Conservation (phyloP, 257 asterid genomes). For the Rauvolfia tetraphylla region DNA sequence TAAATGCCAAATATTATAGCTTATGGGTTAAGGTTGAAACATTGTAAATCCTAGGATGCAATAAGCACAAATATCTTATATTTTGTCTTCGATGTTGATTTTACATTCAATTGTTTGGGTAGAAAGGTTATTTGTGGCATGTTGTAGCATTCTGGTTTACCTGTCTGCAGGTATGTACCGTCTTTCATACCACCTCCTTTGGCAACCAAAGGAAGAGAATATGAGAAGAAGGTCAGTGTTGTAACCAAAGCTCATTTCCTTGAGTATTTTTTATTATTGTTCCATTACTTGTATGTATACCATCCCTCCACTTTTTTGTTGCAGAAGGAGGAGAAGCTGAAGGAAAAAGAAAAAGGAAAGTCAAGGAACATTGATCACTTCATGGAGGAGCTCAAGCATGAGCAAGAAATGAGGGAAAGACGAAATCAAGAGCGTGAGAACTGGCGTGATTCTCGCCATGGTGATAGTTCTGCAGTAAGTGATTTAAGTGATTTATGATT, state of each 20-base stretch:
- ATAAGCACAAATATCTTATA: not conserved
- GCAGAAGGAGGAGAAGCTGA: conserved; percentile 85
- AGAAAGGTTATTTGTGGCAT: conserved; percentile 30
- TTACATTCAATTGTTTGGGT: conserved; percentile 11
- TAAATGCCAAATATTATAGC: not conserved
- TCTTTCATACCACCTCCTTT: conserved; percentile 91
- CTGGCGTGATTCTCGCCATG: conserved; percentile 67
- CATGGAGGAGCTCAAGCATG: conserved; percentile 95
- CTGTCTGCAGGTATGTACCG: conserved; percentile 91
- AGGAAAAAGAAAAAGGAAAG: conserved; percentile 81
- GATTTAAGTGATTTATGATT: conserved; percentile 11
- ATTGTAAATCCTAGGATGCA: not conserved
- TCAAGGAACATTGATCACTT: conserved; percentile 84
- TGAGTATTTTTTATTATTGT: not conserved
- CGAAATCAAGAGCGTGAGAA: conserved; percentile 84
- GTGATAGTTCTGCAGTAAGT: conserved; percentile 68
- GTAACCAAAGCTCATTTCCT: conserved; percentile 14
- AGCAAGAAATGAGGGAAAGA: conserved; percentile 90
- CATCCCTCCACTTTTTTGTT: conserved; percentile 20
- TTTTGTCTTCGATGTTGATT: conserved; percentile 6
- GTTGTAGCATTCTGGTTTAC: conserved; percentile 52
- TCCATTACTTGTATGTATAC: conserved; percentile 16
- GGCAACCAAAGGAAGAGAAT: conserved; percentile 81
- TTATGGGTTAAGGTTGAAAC: not conserved
- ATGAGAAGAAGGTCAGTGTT: conserved; percentile 68